These are phyloP conservation scores for Boletus subparvulus DNA, from an alignment of 768 basidiomycete species.

Conservation along the genomic window DNA sequence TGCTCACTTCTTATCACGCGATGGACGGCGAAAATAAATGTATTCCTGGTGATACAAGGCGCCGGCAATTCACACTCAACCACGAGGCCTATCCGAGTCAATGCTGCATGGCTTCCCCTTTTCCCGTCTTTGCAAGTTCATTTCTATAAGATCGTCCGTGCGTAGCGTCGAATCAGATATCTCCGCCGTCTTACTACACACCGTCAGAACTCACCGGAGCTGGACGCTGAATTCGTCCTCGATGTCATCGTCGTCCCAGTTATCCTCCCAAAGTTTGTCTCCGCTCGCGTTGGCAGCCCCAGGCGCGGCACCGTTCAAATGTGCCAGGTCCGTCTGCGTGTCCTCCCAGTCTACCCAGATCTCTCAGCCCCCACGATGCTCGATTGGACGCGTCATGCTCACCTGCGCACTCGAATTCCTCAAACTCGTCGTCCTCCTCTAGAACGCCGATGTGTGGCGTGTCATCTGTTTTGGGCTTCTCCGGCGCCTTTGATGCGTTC, in stretches of 20 bases:
- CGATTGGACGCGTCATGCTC: slow-evolving; percentile 7
- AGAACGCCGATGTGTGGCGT: slow-evolving; percentile 78
- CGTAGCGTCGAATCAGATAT: background rate
- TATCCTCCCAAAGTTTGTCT: slow-evolving; percentile 98
- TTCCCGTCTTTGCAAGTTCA: slow-evolving; percentile 62
- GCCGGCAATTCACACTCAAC: background rate
- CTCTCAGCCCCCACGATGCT: background rate
- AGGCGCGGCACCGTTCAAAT: slow-evolving; percentile 69
- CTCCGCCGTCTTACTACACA: too few relatives aligned
- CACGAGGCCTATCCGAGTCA: slow-evolving; percentile 23
- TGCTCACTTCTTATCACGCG: background rate
- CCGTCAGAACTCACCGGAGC: slow-evolving; percentile 63
- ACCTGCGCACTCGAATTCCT: slow-evolving; percentile 89
- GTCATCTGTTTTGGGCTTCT: slow-evolving; percentile 46
- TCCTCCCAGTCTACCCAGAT: slow-evolving; percentile 75
- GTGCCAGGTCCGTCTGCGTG: slow-evolving; percentile 77
- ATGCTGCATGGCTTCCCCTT: slow-evolving; percentile 55
- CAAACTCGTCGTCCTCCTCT: slow-evolving; percentile 97
- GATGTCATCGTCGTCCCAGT: slow-evolving; percentile 99
- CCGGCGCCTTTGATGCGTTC: slow-evolving; percentile 25
- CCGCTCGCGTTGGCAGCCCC: slow-evolving; percentile 78
- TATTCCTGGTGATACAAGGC: slow-evolving; percentile 9
- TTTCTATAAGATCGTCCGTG: slow-evolving; percentile 39
- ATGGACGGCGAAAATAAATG: background rate
- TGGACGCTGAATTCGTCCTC: slow-evolving; percentile 97